Percentiles rank a stretch among this genome's conserved stretches.
These are phyloP conservation scores for Nakaseomyces bracarensis DNA, from an alignment of 1,139 yeast species.

Conservation along the genomic window DNA sequence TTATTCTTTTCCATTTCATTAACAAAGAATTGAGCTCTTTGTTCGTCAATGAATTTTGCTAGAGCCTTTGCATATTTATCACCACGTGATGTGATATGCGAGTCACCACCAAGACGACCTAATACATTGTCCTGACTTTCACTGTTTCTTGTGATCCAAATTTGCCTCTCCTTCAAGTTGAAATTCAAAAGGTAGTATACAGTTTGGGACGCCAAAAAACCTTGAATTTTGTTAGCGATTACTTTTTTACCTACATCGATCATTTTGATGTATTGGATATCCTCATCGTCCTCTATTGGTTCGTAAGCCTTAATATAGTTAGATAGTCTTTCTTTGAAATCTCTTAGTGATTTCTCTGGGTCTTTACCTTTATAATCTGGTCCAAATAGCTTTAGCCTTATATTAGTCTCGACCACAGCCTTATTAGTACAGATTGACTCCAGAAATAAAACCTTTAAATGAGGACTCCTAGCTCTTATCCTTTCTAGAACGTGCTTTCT, in stretches of 20 bases:
- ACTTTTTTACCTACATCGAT: conserved; percentile 92
- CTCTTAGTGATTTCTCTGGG: conserved; percentile 66
- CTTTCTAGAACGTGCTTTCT: conserved; percentile 60
- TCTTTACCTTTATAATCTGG: conserved; percentile 90
- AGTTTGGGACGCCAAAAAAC: conserved; percentile 88
- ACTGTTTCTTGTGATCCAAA: conserved; percentile 94
- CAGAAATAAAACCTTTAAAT: conserved; percentile 70
- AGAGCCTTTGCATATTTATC: conserved; percentile 62
- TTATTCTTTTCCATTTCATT: conserved; percentile 18
- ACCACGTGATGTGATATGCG: conserved; percentile 74
- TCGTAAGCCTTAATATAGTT: conserved; percentile 89
- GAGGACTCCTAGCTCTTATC: conserved; percentile 57
- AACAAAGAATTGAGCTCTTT: conserved; percentile 61
- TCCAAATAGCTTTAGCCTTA: conserved; percentile 77
- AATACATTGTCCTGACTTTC: conserved; percentile 76
- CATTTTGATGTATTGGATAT: conserved; percentile 85
- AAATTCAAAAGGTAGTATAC: conserved; percentile 84
- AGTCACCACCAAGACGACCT: conserved; percentile 89
- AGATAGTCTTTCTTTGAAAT: conserved; percentile 70
- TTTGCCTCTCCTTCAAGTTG: conserved; percentile 82
- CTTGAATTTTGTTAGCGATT: conserved; percentile 84
- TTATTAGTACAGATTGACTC: conserved; percentile 85
- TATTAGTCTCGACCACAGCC: conserved; percentile 68
- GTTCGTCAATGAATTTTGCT: conserved; percentile 63
- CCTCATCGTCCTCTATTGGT: conserved; percentile 73